Evolutionary conservation across 192 early-diverging fungal species (phyloP), one percentile per base, ranked within the genome.

Genomic region (Mortierella hygrophila): DNA sequence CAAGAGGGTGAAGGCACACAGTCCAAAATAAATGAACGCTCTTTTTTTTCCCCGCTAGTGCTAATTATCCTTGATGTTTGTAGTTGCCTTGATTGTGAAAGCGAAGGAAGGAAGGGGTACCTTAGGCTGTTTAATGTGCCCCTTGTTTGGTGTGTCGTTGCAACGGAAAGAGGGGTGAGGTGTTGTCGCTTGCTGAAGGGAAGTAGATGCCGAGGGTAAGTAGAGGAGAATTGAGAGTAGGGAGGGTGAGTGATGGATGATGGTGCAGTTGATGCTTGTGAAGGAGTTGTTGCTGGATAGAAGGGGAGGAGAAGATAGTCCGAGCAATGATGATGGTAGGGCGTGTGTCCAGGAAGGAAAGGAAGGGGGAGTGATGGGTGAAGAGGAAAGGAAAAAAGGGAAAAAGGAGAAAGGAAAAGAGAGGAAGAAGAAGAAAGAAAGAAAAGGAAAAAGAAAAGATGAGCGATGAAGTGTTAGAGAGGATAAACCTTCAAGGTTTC

Each of bases 301-400:
- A 11, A 65, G 26, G 13, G 29, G 55, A 26, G 0, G n/a, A 65
- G 11, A 32, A 32, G 60, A 15, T 1, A 16, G 29, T 65, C 60
- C 60, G 29, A 65, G 29, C 26, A 65, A 57, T 6, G 3, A 57
- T 26, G 9, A 29, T 13, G 11, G 8, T 29, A 65, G 0, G 29
- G 29, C 4, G 57, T 44, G 60, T 65, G 26, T 65, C 60, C 60
- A 65, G 60, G 60, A 65, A 65, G 60, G 60, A 65, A 65, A 29
- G 60, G 60, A 65, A 65, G 60, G 60, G 55, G 60, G 29, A 65
- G 32, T 65, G 60, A 65, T 3, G 11, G 8, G 26, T 9, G 60
- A 52, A 6, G 49, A 6, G 49, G 16, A 52, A 57, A 57, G 16
- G 55, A 9, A 57, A 57, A 26, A 18, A 55, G 54, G 15, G 55